These are phyloP conservation scores for Arthroderma sp. DNA, from an alignment of 2,329 filamentous ascomycete species.

Conservation along the genomic window DNA sequence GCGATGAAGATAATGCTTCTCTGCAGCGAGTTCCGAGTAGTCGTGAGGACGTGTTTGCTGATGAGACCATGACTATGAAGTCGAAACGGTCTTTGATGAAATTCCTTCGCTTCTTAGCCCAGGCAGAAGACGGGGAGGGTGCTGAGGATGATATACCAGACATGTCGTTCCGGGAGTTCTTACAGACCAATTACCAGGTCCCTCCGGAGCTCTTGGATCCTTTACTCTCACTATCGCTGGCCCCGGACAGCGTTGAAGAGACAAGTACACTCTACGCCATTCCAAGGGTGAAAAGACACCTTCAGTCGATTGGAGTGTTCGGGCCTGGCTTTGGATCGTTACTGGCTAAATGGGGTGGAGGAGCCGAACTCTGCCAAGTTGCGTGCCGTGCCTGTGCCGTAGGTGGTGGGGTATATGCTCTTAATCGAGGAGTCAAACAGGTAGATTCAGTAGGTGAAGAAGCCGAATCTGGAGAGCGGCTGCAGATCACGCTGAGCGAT, in stretches of 20 bases:
- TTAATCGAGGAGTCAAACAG: slow-evolving; percentile 52
- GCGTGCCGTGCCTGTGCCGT: slow-evolving; percentile 83
- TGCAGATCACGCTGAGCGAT: slow-evolving; percentile 22
- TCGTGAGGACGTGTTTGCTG: slow-evolving; percentile 80
- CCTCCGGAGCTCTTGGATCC: slow-evolving; percentile 54
- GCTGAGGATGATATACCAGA: slow-evolving; percentile 43
- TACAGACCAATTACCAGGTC: slow-evolving; percentile 47
- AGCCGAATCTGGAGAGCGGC: slow-evolving; percentile 9
- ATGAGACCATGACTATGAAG: slow-evolving; percentile 59
- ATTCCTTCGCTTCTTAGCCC: slow-evolving; percentile 74
- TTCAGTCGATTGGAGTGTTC: slow-evolving; percentile 76
- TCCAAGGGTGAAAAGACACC: slow-evolving; percentile 60
- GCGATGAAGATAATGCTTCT: slow-evolving; percentile 12
- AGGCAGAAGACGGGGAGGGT: slow-evolving; percentile 36
- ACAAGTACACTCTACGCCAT: slow-evolving; percentile 57
- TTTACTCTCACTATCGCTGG: slow-evolving; percentile 59
- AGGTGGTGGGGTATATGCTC: slow-evolving; percentile 78
- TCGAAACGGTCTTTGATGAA: slow-evolving; percentile 85
- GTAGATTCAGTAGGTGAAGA: slow-evolving; percentile 5
- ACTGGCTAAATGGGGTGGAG: slow-evolving; percentile 83
- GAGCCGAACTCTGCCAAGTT: slow-evolving; percentile 80
- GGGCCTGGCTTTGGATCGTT: slow-evolving; percentile 82
- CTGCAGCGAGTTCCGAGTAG: slow-evolving; percentile 71
- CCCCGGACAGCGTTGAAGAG: slow-evolving; percentile 41
- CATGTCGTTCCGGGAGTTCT: slow-evolving; percentile 35